These are phyloP conservation scores for Elsinoe fawcettii DNA, from an alignment of 2,329 filamentous ascomycete genomes.

Conservation along the genomic window DNA sequence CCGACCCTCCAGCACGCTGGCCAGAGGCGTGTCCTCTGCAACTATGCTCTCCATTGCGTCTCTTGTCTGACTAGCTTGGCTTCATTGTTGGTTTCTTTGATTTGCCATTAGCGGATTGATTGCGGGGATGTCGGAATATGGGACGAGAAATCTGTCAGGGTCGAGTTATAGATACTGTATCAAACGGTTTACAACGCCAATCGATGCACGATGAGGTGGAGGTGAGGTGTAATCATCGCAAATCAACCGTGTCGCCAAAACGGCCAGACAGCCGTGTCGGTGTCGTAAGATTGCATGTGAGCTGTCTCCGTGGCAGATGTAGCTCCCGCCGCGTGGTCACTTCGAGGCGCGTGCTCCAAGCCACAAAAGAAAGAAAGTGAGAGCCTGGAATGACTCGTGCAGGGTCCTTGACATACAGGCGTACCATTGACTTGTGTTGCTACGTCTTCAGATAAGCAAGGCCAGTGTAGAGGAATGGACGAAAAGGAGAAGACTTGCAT, in stretches of 20 bases:
- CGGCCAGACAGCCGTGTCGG: neutral
- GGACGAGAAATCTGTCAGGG: neutral
- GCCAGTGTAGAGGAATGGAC: too few species aligned
- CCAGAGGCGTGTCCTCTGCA: conserved; percentile 78
- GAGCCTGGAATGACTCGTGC: neutral
- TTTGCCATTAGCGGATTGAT: neutral
- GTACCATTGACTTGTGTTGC: too few species aligned
- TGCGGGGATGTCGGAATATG: neutral
- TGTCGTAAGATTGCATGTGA: conserved; percentile 13
- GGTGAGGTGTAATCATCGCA: neutral
- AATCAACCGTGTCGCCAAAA: neutral
- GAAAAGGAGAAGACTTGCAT: too few species aligned
- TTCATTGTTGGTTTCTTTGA: neutral
- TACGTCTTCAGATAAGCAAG: too few species aligned
- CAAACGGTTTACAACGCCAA: neutral
- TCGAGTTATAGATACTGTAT: neutral
- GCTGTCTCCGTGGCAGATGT: neutral
- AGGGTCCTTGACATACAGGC: neutral
- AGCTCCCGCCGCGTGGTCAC: neutral
- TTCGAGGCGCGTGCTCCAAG: neutral
- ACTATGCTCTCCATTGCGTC: conserved; percentile 74
- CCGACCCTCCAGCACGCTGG: conserved; percentile 80
- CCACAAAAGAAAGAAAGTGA: neutral
- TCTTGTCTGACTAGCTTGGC: neutral
- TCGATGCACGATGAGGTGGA: conserved; percentile 4